Base-by-base conservation (phyloP, 2,329 filamentous ascomycete genomes). In the Alternaria arbusti region DNA sequence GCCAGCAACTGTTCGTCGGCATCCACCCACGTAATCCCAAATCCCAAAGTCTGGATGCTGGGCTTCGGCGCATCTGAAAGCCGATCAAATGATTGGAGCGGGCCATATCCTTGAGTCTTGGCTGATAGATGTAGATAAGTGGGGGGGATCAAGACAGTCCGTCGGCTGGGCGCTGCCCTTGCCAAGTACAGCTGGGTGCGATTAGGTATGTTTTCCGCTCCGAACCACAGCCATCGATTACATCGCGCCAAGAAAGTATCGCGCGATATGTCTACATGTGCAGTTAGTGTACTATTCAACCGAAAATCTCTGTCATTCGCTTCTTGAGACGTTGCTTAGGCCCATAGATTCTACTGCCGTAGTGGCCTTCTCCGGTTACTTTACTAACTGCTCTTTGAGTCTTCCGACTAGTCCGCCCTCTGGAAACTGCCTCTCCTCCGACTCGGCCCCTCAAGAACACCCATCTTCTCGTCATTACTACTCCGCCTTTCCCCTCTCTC, bases 401-500 rank as follows among this genome's bases (percentile, higher is more conserved):
- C 30, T 32, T 32, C 30, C 30, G 49, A 51, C 30, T 15, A 36
- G 7, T 36, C 30, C 20, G 6, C 36, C 13, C 28, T 5, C 30
- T 36, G 25, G 15, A 61, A 57, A 57, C 45, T 61, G 43, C 12
- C 44, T 26, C 59, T 45, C 17, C 46, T 17, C 15, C 54, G 5
- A 15, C 46, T 56, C 7, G 45, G n/a, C 6, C 17, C 58, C 30
- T 61, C 61, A 11, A 54, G 36, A 52, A 60, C 65, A 15, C 51
- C 30, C 32, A 36, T 32, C 22, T 57, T 64, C 23, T 65, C 65
- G 10, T 65, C 59, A 12, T 47, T 25, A 4, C 52, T 36, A 36
- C 59, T 61, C 11, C 25, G 36, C 12, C 54, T 46, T 40, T 61
- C 59, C 4, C 59, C 59, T 44, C 66, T 64, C 55, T 74, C 70